Base-by-base conservation (phyloP, 306 rosid species). In the Begonia masoniana region DNA sequence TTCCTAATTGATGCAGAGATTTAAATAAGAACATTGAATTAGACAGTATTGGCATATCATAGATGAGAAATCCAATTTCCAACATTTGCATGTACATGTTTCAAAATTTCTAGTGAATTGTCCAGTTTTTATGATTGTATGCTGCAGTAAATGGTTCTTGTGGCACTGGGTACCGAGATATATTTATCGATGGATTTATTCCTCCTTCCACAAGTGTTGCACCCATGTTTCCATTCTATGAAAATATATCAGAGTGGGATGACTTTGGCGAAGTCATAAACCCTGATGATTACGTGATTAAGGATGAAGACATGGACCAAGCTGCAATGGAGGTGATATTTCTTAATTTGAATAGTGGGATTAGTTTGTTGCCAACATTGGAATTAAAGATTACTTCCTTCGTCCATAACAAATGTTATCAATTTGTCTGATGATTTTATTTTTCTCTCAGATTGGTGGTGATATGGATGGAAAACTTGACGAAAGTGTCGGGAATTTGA, bases 191-290 rank as follows among this genome's bases (percentile, higher is more conserved):
- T 72, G 99, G 99, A 58, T 86, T 91, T 71, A 84, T 75, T 71
- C 84, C 94, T 56, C 84, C 99, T 63, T 81, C 88, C 7, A 73
- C 92, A 9, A 70, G 81, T 63, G 84, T 79, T 75, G 84, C 88
- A 35, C 99, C 94, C 13, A 83, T 91, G 86, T 91, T 81, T 72
- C 94, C 99, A 58, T 85, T 60, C 61, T 85, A 67, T 45, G 96
- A 86, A 59, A 91, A 77, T 65, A 64, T 78, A 26, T 67, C 70
- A 6, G 96, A 86, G 60, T 91, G 96, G 99, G 96, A 83, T 71
- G 99, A 91, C 71, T 86, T 81, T 77, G 96, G 99, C 43, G 96
- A 86, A 71, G 92, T 91, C 49, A 91, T 91, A 71, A 86, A 91
- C 70, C 99, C 99, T n/a, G 99, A 91, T 56, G 94, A 83, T 79